A percentile compares a stretch with the other conserved stretches of the same genome.
These are phyloP conservation scores for Lecanosticta acicola DNA, from an alignment of 2,329 filamentous ascomycete species.

Conservation along the genomic window DNA sequence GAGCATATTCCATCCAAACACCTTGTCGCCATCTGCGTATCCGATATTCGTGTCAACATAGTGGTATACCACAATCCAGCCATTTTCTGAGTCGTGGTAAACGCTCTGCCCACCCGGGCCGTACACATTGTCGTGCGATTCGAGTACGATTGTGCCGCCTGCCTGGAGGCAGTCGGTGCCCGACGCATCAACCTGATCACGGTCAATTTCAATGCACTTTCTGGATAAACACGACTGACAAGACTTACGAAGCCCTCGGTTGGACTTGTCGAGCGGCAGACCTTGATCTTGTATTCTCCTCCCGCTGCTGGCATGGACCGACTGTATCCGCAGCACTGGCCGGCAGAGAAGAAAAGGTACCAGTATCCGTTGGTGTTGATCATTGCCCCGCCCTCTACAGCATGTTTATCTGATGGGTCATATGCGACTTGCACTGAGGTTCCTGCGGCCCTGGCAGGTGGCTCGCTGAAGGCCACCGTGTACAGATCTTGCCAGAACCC, in stretches of 20 bases:
- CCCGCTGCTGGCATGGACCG: slow-evolving; percentile 47
- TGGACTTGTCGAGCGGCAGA: slow-evolving; percentile 53
- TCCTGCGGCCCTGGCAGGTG: slow-evolving; percentile 32
- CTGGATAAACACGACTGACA: slow-evolving; percentile 12
- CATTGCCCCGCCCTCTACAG: slow-evolving; percentile 54
- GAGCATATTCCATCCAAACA: slow-evolving; percentile 50
- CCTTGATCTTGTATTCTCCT: slow-evolving; percentile 61
- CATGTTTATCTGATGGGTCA: slow-evolving; percentile 46
- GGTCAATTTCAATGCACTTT: neutral
- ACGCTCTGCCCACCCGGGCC: slow-evolving; percentile 63
- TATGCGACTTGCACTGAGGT: slow-evolving; percentile 48
- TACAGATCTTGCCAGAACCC: slow-evolving; percentile 65
- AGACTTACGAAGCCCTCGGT: slow-evolving; percentile 47
- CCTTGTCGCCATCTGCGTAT: slow-evolving; percentile 37
- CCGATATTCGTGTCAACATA: slow-evolving; percentile 51
- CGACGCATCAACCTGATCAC: slow-evolving; percentile 42
- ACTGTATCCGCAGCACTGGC: slow-evolving; percentile 59
- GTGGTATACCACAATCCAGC: slow-evolving; percentile 58
- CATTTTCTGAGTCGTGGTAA: slow-evolving; percentile 45
- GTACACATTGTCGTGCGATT: slow-evolving; percentile 56
- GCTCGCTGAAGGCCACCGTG: slow-evolving; percentile 48
- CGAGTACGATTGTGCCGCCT: slow-evolving; percentile 58
- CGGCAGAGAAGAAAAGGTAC: slow-evolving; percentile 60
- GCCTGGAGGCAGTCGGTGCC: slow-evolving; percentile 50
- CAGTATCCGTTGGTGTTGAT: slow-evolving; percentile 53